Evolutionary conservation across 2,329 filamentous ascomycete genomes (phyloP), one percentile per base, ranked within the genome.

Genomic region (Xylariales sp.): DNA sequence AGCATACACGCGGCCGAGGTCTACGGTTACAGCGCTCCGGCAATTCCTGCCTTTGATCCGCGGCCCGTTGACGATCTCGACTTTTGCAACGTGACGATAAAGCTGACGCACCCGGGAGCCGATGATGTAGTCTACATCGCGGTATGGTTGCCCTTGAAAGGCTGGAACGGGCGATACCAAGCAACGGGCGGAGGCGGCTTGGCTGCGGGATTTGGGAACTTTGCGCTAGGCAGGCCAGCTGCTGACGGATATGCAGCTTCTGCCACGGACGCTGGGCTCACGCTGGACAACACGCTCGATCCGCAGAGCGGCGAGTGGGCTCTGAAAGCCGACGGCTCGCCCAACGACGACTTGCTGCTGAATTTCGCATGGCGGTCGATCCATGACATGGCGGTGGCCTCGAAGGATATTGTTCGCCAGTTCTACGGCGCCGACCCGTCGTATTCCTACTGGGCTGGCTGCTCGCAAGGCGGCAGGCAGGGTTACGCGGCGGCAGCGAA

Each of bases 401-500:
- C 15, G 2, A 31, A 31, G 13, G n/a, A 2, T 7, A 10, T 31
- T 12, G 29, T 5, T 13, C 15, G 19, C 12, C 12, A 31, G 29
- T 31, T 8, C n/a, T 33, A 33, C 16, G 31, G 31, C 18, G 16
- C 3, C 3, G 13, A 8, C 5, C 12, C 17, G 18, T n/a, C 5
- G 10, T 33, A 16, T n/a, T 4, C 31, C 12, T 33, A 33, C 18
- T 33, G 7, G 6, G 14, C 20, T 12, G 31, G 31, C 2, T 36
- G 33, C 21, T 36, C 33, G 12, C 12, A 36, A 15, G 33, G 33
- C 23, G 33, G 33, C 5, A 5, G 33, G 5, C 21, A 36, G 18
- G 33, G 33, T 4, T 25, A 17, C 21, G 11, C 5, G 14, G 13
- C 14, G 8, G 67, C 71, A 0, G 69, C 78, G 45, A 52, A 62